Evolutionary conservation across 1,284 basidiomycete genomes (phyloP).

Genomic region (Gymnopus androsaceus): DNA sequence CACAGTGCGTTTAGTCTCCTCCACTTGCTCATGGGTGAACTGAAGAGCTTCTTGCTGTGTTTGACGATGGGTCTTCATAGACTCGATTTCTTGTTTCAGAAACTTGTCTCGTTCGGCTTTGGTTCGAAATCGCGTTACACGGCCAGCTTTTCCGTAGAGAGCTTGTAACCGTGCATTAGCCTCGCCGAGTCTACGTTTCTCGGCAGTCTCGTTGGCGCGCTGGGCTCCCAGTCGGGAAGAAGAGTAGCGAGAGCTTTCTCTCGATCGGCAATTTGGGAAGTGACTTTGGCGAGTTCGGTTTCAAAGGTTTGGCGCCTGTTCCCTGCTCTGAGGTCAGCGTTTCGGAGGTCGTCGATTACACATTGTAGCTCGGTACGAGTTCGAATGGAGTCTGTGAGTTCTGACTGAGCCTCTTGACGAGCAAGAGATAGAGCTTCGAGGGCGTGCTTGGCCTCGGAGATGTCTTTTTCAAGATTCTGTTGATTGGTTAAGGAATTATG

Average conservation of each 20-base stretch:
- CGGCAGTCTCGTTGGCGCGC: conserved; percentile 58
- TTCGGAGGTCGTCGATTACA: conserved; percentile 77
- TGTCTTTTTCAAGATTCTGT: conserved; percentile 74
- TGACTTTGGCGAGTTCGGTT: conserved; percentile 64
- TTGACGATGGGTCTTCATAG: conserved; percentile 59
- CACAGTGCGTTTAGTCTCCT: conserved; percentile 47
- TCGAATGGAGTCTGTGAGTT: conserved; percentile 79
- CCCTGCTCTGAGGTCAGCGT: conserved; percentile 60
- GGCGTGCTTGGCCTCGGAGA: conserved; percentile 70
- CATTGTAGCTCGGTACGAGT: conserved; percentile 82
- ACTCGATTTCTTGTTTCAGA: conserved; percentile 72
- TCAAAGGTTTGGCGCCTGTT: conserved; percentile 67
- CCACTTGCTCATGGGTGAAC: conserved; percentile 48
- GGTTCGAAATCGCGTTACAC: conserved; percentile 82
- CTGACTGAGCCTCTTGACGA: conserved; percentile 72
- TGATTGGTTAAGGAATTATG: not conserved
- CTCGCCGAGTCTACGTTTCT: conserved; percentile 74
- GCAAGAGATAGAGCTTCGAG: conserved; percentile 71
- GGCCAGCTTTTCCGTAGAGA: conserved; percentile 87
- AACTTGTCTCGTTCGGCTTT: conserved; percentile 82
- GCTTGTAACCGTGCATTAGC: conserved; percentile 70
- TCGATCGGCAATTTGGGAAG: conserved; percentile 62
- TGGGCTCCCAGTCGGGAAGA: conserved; percentile 68
- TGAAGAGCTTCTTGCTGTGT: conserved; percentile 55
- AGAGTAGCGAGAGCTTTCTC: conserved; percentile 65